phyloP scores from a whole-genome alignment of 1,284 basidiomycete species.

The Apiotrichum sp. region DNA sequence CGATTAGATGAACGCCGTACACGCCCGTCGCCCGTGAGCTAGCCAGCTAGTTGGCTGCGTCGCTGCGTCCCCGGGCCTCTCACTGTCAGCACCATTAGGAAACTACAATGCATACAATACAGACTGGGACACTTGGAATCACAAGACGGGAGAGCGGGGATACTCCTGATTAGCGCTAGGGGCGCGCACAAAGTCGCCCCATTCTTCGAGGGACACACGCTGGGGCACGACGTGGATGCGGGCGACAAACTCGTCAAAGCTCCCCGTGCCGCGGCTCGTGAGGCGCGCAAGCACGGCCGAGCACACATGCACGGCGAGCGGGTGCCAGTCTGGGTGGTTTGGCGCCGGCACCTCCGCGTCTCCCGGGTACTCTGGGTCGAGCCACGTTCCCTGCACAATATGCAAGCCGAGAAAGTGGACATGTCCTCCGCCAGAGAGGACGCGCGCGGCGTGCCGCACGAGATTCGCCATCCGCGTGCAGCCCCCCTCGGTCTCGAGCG shows the following conservation, averaged over 20 bases:
- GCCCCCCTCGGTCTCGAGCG: not conserved
- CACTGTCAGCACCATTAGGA: too few relatives aligned
- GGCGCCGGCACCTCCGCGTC: not conserved
- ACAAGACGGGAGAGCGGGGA: too few relatives aligned
- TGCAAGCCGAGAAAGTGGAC: not conserved
- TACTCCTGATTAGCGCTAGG: too few relatives aligned
- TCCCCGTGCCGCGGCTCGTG: not conserved
- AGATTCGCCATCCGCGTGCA: not conserved
- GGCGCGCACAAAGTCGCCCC: not conserved
- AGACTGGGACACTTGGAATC: too few relatives aligned
- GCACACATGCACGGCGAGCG: not conserved
- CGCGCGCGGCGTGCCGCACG: not conserved
- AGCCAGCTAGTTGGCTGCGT: too few relatives aligned
- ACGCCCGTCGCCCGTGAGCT: too few relatives aligned
- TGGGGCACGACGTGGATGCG: not conserved
- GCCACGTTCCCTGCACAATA: not conserved
- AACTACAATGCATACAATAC: too few relatives aligned
- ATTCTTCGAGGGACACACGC: not conserved
- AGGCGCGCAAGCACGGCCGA: not conserved
- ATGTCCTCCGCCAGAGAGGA: not conserved
- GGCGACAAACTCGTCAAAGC: constrained; percentile 1
- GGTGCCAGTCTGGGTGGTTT: constrained; percentile 2
- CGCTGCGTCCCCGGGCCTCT: too few relatives aligned
- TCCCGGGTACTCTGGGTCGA: not conserved
- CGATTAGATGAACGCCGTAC: too few relatives aligned